Percentiles rank a stretch among this genome's conserved stretches.
phyloP scores from a whole-genome alignment of 768 basidiomycete species.

The Neoboletus subvelutipes region DNA sequence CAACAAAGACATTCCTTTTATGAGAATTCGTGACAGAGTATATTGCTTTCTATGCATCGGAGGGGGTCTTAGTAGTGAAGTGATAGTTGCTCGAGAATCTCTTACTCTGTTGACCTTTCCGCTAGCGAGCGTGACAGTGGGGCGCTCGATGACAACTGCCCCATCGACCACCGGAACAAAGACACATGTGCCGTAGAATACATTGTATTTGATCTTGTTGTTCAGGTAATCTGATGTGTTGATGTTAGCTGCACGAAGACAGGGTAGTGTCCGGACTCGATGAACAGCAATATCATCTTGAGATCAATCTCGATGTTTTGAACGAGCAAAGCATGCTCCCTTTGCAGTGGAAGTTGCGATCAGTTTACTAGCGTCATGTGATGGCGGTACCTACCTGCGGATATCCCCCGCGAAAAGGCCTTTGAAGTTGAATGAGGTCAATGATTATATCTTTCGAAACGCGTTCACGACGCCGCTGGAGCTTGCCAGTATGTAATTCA shows the following conservation, averaged over 20 bases:
- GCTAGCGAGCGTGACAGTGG: background rate
- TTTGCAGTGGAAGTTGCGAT: background rate
- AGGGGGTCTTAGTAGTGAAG: background rate
- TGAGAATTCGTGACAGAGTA: slow-evolving; percentile 4
- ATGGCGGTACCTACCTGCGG: background rate
- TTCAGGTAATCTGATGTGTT: background rate
- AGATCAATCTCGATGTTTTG: too few species aligned
- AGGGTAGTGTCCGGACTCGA: background rate
- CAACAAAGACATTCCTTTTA: slow-evolving; percentile 1
- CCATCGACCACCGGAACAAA: slow-evolving; percentile 12
- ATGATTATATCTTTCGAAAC: too few species aligned
- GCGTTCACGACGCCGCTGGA: too few species aligned
- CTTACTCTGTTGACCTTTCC: slow-evolving; percentile 11
- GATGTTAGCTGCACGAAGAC: slow-evolving; percentile 6
- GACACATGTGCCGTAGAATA: slow-evolving; percentile 3
- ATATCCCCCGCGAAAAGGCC: too few species aligned
- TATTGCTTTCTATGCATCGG: background rate
- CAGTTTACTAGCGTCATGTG: background rate
- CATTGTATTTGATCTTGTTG: background rate
- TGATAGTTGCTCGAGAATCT: background rate
- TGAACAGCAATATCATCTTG: background rate
- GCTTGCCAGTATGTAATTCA: too few species aligned
- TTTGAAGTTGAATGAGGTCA: too few species aligned
- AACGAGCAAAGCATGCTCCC: background rate
- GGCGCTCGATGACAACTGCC: slow-evolving; percentile 3